Evolutionary conservation across 495 filamentous ascomycete genomes (phyloP), one percentile per base, ranked within the genome.

Genomic region (Schizothecium vesticola): DNA sequence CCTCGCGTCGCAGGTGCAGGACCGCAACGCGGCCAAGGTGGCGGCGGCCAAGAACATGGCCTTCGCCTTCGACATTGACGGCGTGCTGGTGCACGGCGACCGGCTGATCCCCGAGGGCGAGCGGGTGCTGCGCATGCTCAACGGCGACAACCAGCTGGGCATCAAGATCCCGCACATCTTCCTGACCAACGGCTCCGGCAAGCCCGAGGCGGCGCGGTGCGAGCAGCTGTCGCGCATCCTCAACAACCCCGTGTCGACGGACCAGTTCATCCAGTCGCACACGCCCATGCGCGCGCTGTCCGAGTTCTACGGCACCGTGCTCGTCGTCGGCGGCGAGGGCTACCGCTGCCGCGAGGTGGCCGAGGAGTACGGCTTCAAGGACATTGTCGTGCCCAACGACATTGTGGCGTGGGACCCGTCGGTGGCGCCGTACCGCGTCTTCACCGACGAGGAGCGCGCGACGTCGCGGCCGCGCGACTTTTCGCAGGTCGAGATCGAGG

Each of bases 101-200:
- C 81, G 86, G 12, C 74, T 87, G 69, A 89, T 90, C 67, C 87
- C 86, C 16, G 82, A 89, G 72, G 87, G 85, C 25, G 74, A 81
- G 70, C 80, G 80, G 57, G 85, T 81, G 2, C 82, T 89, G n/a
- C 83, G 86, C 68, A 89, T 89, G 73, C 78, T 90, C 36, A 89
- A 89, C 74, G 87, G 87, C 29, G 82, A 89, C 73, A 89, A 90
- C 73, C 81, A 89, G 79, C 85, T 89, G 31, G 88, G 87, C 63
- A 87, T 90, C 77, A 88, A 88, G 80, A 90, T 89, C 63, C 88
- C 88, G 3, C 87, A 90, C 80, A 89, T 89, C 74, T 89, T 90
- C 81, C 80, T 89, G 19, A 89, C 88, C 64, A 89, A 89, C 76
- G 86, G 87, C 56, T 88, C 86, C 3, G 88, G 88, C 43, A 89